phyloP scores from a whole-genome alignment of 176 grass and related monocot species.

The Lolium perenne region DNA sequence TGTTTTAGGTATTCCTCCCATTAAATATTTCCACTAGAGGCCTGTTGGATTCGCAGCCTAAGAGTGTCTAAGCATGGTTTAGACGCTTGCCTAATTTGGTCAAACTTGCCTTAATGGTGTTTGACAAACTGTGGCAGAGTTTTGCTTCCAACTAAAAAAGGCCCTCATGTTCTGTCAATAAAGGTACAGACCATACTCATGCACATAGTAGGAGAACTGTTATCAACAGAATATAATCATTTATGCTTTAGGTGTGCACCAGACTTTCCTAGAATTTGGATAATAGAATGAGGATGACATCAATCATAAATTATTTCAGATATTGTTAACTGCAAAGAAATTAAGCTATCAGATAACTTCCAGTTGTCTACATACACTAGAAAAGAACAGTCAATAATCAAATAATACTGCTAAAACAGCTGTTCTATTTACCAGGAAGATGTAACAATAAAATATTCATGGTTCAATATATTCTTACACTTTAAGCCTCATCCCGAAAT shows the following conservation, averaged over 20 bases:
- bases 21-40: not conserved
- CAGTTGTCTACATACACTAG: not conserved
- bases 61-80: not conserved
- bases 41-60: slow-evolving; percentile 6
- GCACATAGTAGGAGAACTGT: not conserved
- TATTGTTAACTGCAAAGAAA: slow-evolving; percentile 5
- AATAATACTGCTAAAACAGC: not conserved
- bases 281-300: not conserved
- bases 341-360: not conserved
- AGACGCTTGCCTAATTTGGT: slow-evolving; percentile 7
- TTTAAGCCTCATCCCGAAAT: slow-evolving; percentile 95
- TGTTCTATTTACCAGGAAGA: slow-evolving; percentile 39
- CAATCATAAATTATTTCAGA: slow-evolving; percentile 14
- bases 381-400: not conserved
- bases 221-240: not conserved
- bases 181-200: not conserved
- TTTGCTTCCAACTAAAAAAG: not conserved
- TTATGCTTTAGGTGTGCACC: not conserved
- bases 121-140: not conserved
- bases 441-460: not conserved
- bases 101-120: not conserved
- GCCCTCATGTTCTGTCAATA: not conserved
- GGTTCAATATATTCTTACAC: slow-evolving; percentile 67
- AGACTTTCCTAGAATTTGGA: not conserved
- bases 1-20: not conserved